phyloP scores from a whole-genome alignment of 257 asterid species.

The Forsythia viridissima region DNA sequence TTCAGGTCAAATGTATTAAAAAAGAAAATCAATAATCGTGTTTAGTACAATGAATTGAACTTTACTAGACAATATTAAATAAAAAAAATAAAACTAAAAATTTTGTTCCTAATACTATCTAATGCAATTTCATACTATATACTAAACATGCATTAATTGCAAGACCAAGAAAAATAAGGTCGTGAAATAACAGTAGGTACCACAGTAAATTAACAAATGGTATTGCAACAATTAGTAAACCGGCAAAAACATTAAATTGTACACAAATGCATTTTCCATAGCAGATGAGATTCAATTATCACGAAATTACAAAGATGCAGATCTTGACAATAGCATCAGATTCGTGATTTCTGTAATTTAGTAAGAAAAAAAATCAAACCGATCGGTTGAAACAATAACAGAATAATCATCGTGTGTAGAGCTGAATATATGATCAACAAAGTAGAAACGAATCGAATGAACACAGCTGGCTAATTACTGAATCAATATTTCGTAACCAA shows the following conservation, averaged over 20 bases:
- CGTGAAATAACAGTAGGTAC: neutral
- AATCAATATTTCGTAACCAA: slow-evolving; percentile 13
- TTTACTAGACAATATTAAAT: no score
- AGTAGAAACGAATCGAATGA: neutral
- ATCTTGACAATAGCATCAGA: slow-evolving; percentile 40
- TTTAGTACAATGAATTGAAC: no score
- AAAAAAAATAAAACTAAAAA: no score
- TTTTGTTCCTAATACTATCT: no score
- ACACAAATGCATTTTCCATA: neutral
- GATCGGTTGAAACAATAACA: slow-evolving; percentile 9
- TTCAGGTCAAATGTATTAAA: neutral
- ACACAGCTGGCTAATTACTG: neutral
- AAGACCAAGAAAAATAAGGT: neutral
- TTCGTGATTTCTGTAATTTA: slow-evolving; percentile 19
- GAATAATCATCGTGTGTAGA: slow-evolving; percentile 4
- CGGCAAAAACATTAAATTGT: neutral
- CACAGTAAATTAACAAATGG: no score
- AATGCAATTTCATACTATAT: no score
- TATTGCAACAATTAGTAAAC: no score
- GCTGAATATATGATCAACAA: slow-evolving; percentile 13
- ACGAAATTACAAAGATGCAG: slow-evolving; percentile 30
- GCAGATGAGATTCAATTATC: neutral
- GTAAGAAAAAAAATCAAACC: slow-evolving; percentile 21
- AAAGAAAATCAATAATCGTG: no score
- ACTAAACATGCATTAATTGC: no score